Evolutionary conservation across 352 stramenopile genomes (phyloP).

Genomic region (Phytophthora podocarpi): DNA sequence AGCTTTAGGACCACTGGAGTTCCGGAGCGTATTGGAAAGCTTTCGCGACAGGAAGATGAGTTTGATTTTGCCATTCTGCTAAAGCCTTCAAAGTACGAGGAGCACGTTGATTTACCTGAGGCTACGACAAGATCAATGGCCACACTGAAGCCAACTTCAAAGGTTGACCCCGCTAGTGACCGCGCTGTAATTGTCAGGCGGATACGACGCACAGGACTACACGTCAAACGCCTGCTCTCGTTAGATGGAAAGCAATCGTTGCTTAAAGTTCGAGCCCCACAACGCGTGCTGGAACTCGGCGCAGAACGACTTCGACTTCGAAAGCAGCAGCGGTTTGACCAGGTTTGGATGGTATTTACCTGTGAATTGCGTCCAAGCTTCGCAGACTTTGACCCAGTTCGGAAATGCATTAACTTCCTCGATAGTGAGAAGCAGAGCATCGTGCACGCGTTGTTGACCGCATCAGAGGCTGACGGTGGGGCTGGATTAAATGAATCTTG

Average conservation of each 20-base stretch:
- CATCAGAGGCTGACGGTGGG: constrained; percentile 42
- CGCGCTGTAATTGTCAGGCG: constrained; percentile 52
- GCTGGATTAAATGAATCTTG: constrained; percentile 79
- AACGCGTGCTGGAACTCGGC: constrained; percentile 66
- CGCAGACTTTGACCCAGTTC: constrained; percentile 55
- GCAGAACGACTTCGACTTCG: constrained; percentile 70
- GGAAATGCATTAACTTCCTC: constrained; percentile 59
- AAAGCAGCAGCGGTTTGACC: constrained; percentile 69
- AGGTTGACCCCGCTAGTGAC: constrained; percentile 24
- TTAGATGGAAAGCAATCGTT: constrained; percentile 78
- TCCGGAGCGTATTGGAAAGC: constrained; percentile 56
- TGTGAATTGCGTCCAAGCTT: constrained; percentile 74
- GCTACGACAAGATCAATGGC: constrained; percentile 1
- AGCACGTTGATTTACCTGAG: constrained; percentile 51
- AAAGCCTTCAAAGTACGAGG: constrained; percentile 73
- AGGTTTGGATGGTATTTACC: constrained; percentile 70
- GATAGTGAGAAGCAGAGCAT: constrained; percentile 87
- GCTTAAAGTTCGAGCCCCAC: constrained; percentile 77
- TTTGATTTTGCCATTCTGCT: constrained; percentile 89
- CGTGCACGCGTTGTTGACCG: constrained; percentile 68
- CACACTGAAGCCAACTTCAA: constrained; percentile 19
- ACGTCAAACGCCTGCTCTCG: constrained; percentile 76
- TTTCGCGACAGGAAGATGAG: constrained; percentile 73
- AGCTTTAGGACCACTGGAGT: constrained; percentile 10
- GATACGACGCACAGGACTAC: constrained; percentile 62